Evolutionary conservation across 768 basidiomycete genomes (phyloP).

Genomic region (Suillus cothurnatus): DNA sequence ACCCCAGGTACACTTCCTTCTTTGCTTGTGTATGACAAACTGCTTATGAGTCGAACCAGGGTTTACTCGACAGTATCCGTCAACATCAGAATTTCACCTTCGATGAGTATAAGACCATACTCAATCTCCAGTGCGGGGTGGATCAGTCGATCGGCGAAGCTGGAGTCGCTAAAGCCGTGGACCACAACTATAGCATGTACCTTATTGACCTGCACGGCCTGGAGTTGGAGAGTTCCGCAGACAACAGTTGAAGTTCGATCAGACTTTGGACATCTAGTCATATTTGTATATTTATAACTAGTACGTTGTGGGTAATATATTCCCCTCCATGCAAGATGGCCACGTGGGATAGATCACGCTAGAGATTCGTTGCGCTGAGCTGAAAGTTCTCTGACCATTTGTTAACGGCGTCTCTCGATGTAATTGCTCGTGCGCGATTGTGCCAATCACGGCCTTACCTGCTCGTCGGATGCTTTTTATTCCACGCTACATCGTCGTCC

Average conservation of each 20-base stretch:
- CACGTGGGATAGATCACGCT: neutral
- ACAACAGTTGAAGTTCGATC: constrained; percentile 25
- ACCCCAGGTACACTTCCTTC: constrained; percentile 57
- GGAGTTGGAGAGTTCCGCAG: constrained; percentile 55
- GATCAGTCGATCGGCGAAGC: constrained; percentile 59
- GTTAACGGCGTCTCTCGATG: neutral
- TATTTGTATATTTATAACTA: constrained; percentile 12
- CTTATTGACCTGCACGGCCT: constrained; percentile 88
- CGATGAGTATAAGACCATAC: constrained; percentile 91
- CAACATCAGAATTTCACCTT: constrained; percentile 70
- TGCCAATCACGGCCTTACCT: neutral
- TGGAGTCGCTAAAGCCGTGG: constrained; percentile 51
- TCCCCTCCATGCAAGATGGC: neutral
- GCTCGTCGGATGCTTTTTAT: constrained; percentile 14
- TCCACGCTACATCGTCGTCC: constrained; percentile 39
- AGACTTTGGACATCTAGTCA: neutral
- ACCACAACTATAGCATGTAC: constrained; percentile 84
- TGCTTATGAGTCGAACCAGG: constrained; percentile 43
- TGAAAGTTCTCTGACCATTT: neutral
- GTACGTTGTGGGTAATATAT: constrained; percentile 9
- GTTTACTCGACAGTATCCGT: constrained; percentile 75
- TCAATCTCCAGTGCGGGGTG: constrained; percentile 87
- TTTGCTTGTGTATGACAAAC: constrained; percentile 7
- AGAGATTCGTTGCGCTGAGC: neutral
- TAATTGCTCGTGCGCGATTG: too few relatives aligned